A percentile compares a stretch with the other conserved stretches of the same genome.
Conservation (phyloP, 2,329 filamentous ascomycete genomes). For the Trichocomaceae sp. region DNA sequence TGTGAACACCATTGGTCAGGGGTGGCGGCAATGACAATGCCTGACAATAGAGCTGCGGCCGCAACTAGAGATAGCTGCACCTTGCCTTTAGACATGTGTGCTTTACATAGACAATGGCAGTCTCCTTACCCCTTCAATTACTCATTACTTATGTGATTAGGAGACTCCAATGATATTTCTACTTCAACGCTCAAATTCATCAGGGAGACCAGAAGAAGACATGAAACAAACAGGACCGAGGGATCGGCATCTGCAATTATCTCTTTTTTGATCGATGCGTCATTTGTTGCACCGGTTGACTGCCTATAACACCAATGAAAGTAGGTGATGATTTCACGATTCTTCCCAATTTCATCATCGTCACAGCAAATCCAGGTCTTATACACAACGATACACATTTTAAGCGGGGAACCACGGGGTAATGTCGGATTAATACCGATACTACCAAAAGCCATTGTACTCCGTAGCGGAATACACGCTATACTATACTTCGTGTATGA, state of each 20-base stretch:
- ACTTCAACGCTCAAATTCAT: neutral
- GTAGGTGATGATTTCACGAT: neutral
- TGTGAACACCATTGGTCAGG: slow-evolving; percentile 36
- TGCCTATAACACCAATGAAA: neutral
- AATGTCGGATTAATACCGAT: neutral
- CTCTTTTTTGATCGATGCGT: neutral
- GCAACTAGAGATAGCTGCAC: too few species aligned
- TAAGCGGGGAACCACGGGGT: neutral
- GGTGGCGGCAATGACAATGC: slow-evolving; percentile 19
- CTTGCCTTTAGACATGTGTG: neutral
- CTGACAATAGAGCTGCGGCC: too few species aligned
- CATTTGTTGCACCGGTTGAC: neutral
- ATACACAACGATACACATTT: neutral
- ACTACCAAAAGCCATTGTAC: too few species aligned
- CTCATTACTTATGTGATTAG: neutral
- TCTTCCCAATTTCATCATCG: neutral
- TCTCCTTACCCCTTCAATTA: neutral
- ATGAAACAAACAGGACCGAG: neutral
- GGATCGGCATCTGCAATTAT: neutral
- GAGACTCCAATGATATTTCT: neutral
- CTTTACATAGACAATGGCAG: neutral
- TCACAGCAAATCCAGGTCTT: too few species aligned
- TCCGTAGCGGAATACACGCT: neutral
- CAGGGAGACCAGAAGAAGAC: neutral
- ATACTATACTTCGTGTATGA: neutral